Evolutionary conservation across 441 rosid species (phyloP), one percentile per base, ranked within the genome.

Genomic region (Croton laevigatus): DNA sequence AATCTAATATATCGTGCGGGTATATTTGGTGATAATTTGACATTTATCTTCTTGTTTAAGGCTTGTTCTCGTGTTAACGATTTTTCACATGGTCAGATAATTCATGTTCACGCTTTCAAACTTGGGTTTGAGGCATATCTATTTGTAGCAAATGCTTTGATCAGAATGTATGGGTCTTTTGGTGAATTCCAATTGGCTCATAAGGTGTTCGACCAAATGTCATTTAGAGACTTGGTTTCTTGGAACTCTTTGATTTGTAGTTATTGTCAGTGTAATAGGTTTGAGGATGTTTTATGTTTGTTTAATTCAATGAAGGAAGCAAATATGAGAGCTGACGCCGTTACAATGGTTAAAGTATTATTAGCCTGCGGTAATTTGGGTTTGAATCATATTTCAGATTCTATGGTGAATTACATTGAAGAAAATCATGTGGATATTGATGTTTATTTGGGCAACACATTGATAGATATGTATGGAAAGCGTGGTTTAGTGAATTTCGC

Each of bases 161-260:
- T 88, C 9, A 70, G 72, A 6, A 66, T 82, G 85, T 88, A 85
- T 57, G 79, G 62, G 0, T 63, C 61, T 46, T 78, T 76, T 37
- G 74, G 85, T 40, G 76, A 72, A 54, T 20, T 85, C 64, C 72
- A 14, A n/a, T 54, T 10, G 62, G 91, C 86, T 2, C 66, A 62
- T 53, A 71, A 78, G 10, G 71, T 85, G 84, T 88, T 90, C 54
- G 88, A 85, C 75, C 74, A 73, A 79, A 85, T 82, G 88, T 40
- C 4, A 6, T 75, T 81, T 0, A 81, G 85, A 74, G 96, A 89
- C 71, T 76, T 88, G 76, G 88, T 89, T 72, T 88, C 89, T 44
- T 89, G 93, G 96, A 89, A 88, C 73, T 84, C 96, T n/a, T 80
- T 90, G 81, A 85, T 88, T 65, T 87, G 86, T 73, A 87, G 89